Evolutionary conservation across 1,284 basidiomycete species (phyloP), one percentile per base, ranked within the genome.

Genomic region (Apiotrichum veenhuisii): DNA sequence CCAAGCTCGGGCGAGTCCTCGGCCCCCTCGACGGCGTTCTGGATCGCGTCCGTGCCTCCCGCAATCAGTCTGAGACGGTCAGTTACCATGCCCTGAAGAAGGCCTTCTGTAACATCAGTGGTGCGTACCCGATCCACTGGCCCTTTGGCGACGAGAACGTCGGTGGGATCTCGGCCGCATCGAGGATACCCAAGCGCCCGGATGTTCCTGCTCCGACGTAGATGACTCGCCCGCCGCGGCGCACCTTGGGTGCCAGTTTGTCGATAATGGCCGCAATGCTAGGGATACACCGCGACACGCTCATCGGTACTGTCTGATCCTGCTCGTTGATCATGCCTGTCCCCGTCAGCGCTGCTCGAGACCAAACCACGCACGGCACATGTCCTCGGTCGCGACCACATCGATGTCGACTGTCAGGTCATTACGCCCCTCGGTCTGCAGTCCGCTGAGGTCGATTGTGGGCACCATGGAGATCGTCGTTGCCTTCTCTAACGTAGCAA

Each of bases 91-190:
- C 20, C 54, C 18, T 5, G 30, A 10, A 9, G 10, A 5, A n/a
- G n/a, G n/a, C n/a, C n/a, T n/a, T n/a, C n/a, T n/a, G 38, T n/a
- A 22, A 3, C 20, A 8, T 15, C 20, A 33, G 9, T 38, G 11
- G 20, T 22, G 33, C 44, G 30, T 22, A 42, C 41, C 47, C 62
- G n/a, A 65, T 43, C 43, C 50, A 65, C 41, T 58, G 54, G 2
- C 57, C 58, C 14, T 50, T 47, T 1, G 61, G 61, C 2, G 64
- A 55, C 0, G 64, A 65, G 47, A 57, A 65, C 2, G 64, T 65
- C 11, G 64, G 64, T 11, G 61, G 61, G 43, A 65, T 63, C 50
- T 65, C 64, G 8, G 58, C 53, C n/a, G 61, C 59, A 40, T 65
- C 64, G n/a, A 65, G 57, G 11, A 65, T 53, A n/a, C 64, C 64